Percentiles rank a stretch among this genome's conserved stretches.
phyloP scores from a whole-genome alignment of 2,329 filamentous ascomycete species.

The Phaeosphaeria sp. region DNA sequence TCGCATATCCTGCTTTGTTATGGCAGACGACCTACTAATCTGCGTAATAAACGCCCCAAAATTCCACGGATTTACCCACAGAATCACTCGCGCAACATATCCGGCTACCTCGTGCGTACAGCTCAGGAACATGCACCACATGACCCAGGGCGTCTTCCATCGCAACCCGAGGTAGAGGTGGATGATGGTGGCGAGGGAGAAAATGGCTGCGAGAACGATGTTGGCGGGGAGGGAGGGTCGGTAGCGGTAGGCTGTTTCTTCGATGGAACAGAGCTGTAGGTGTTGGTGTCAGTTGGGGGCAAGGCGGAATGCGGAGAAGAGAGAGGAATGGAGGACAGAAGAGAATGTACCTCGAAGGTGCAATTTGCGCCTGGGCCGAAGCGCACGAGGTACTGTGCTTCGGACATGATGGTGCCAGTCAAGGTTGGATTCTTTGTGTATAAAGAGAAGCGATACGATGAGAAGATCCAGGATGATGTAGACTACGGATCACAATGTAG shows the following conservation, averaged over 20 bases:
- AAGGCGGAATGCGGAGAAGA: neutral
- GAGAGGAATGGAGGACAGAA: neutral
- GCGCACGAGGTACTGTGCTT: neutral
- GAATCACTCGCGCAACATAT: neutral
- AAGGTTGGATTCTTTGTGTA: too few relatives aligned
- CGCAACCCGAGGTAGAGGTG: neutral
- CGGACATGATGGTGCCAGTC: neutral
- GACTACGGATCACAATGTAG: neutral
- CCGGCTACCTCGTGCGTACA: neutral
- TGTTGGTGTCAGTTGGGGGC: too few relatives aligned
- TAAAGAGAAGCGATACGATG: too few relatives aligned
- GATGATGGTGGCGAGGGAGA: neutral
- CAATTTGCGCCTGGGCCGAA: neutral
- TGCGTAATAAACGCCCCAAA: neutral
- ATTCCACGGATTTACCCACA: neutral
- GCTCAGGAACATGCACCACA: neutral
- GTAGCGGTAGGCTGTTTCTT: neutral
- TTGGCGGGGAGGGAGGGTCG: neutral
- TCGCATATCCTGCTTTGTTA: too few relatives aligned
- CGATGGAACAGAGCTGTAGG: neutral
- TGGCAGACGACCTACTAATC: neutral
- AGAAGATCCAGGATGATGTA: too few relatives aligned
- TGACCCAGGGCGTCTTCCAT: neutral
- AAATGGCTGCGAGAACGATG: neutral
- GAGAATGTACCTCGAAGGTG: neutral